phyloP scores from a whole-genome alignment of 805 yeast genomes.

The Zygosaccharomyces lentus region DNA sequence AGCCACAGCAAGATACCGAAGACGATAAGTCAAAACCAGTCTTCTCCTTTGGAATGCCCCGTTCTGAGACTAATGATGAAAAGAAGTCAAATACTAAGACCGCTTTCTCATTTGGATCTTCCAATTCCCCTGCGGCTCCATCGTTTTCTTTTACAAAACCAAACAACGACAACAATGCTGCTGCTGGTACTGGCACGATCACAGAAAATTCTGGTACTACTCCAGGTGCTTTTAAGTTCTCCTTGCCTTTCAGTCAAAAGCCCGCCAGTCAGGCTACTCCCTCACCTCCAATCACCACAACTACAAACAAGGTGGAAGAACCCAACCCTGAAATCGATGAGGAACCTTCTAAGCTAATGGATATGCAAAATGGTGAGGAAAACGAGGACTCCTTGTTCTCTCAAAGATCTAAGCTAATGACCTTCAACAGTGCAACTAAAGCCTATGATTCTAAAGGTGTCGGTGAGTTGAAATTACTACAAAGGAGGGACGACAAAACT shows the following conservation, averaged over 20 bases:
- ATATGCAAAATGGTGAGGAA: constrained; percentile 76
- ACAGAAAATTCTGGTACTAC: constrained; percentile 1
- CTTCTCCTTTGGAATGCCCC: constrained; percentile 22
- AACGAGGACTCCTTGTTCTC: constrained; percentile 60
- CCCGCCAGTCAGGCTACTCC: constrained; percentile 12
- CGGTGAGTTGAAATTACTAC: constrained; percentile 75
- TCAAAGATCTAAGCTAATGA: constrained; percentile 68
- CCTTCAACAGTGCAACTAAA: constrained; percentile 49
- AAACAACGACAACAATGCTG: neutral
- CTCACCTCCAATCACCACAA: constrained; percentile 16
- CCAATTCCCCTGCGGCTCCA: constrained; percentile 13
- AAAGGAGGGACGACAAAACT: constrained; percentile 47
- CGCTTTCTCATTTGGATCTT: constrained; percentile 20
- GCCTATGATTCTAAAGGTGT: constrained; percentile 63
- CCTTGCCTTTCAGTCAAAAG: constrained; percentile 33
- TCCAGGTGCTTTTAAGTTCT: constrained; percentile 34
- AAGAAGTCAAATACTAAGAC: constrained; percentile 15
- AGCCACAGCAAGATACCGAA: constrained; percentile 4
- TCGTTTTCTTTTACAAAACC: constrained; percentile 18
- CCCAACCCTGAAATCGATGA: constrained; percentile 39
- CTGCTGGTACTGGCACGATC: neutral
- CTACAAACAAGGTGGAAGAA: constrained; percentile 11
- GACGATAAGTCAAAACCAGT: constrained; percentile 19
- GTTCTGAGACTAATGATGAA: constrained; percentile 8
- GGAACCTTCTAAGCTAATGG: constrained; percentile 44